Evolutionary conservation across 768 basidiomycete species (phyloP), one percentile per base, ranked within the genome.

Genomic region (Lactarius evosmus): DNA sequence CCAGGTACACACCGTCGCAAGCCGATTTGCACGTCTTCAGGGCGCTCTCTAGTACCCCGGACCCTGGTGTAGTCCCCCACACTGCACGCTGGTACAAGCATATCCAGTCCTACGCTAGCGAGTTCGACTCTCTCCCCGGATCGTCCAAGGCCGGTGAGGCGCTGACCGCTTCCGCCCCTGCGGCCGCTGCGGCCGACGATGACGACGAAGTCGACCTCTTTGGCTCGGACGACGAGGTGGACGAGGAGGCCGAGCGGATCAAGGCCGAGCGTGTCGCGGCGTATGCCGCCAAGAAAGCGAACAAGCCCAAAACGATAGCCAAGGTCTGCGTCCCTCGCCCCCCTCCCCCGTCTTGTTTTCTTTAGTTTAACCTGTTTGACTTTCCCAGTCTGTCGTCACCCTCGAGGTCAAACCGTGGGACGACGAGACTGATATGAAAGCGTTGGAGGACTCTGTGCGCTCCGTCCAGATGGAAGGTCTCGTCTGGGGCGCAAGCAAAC

Each of bases 321-420:
- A 98, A 98, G 84, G 91, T 91, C 38, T 51, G 79, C 73, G 14
- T 50, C 0, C 25, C 22, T 25, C 22, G 11, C 25, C 32, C 14
- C 54, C 27, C 22, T 4, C 25, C 32, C 14, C 54, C 27, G 51
- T 40, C 40, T 60, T 57, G 29, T 34, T 41, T 8, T 61, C 25
- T 51, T 32, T 44, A 25, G 54, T 56, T 58, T 56, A 59, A 61
- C 67, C 36, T 40, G 50, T 56, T 61, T 60, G 34, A 32, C 14
- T 29, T 62, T 38, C 17, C 63, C 75, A 98, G 94, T 98, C 97
- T 69, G 87, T 99, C 66, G 97, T 99, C 56, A 99, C 96, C 53
- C 79, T 98, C 70, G 96, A 98, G 70, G 95, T 99, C 67, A 99
- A 99, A 79, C 95, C 96, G 44, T 97, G 95, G 96, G 96, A 98